These are phyloP conservation scores for Solanum etuberosum DNA, from an alignment of 257 asterid species.

Conservation along the genomic window DNA sequence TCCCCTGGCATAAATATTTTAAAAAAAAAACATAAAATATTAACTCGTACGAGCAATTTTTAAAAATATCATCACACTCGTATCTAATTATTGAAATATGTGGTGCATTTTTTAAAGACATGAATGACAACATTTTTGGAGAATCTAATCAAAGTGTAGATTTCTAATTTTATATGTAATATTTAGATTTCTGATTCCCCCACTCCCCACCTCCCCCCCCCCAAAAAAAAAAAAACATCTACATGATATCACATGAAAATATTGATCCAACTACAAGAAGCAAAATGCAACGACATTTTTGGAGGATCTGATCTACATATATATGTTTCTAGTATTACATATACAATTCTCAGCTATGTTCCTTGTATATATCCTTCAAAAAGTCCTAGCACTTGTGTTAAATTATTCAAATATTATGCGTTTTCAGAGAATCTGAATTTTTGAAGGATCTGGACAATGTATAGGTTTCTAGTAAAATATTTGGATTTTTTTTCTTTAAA, in stretches of 20 bases:
- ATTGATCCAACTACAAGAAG: neutral
- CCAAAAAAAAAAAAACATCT: too few relatives aligned
- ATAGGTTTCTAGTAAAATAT: too few relatives aligned
- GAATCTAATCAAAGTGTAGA: neutral
- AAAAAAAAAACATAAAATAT: neutral
- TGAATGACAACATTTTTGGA: neutral
- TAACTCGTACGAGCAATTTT: neutral
- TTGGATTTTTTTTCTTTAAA: neutral
- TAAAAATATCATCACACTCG: neutral
- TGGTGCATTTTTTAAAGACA: neutral
- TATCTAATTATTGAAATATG: neutral
- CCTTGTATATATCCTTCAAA: neutral
- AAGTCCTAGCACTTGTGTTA: neutral
- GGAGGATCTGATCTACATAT: neutral
- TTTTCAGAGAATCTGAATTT: neutral
- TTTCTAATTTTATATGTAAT: neutral
- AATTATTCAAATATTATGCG: neutral
- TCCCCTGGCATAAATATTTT: neutral
- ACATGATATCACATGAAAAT: neutral
- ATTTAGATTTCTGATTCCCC: too few relatives aligned
- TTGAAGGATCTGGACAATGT: neutral
- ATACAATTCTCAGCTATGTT: neutral
- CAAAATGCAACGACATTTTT: neutral
- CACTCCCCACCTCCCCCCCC: too few relatives aligned
- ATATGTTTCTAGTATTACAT: neutral